A percentile compares a stretch with the other conserved stretches of the same genome.
Evolutionary conservation across 306 rosid species (phyloP).

Genomic region (Astragalus membranaceus): DNA sequence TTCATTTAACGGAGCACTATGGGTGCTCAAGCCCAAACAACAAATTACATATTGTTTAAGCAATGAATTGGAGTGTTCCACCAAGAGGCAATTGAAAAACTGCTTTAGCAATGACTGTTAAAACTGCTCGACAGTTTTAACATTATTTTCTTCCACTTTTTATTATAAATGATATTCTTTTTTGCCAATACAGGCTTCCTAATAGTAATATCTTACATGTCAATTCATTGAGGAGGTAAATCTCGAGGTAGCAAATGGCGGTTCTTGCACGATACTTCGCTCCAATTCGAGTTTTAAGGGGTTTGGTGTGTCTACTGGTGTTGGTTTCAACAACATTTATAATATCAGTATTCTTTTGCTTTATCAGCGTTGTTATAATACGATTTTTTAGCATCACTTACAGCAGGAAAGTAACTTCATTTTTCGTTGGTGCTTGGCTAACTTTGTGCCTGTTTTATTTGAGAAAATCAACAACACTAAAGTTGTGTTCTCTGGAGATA

Average conservation of each 20-base stretch:
- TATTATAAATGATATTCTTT: neutral
- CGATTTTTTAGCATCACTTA: constrained; percentile 54
- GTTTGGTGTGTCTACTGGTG: constrained; percentile 52
- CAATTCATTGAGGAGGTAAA: constrained; percentile 10
- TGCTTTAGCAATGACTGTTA: too few species aligned
- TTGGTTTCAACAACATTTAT: constrained; percentile 63
- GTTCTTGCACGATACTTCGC: constrained; percentile 29
- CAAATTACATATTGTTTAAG: too few species aligned
- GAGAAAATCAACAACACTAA: constrained; percentile 72
- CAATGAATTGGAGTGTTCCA: too few species aligned
- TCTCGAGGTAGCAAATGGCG: constrained; percentile 31
- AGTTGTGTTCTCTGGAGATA: constrained; percentile 66
- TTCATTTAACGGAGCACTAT: too few species aligned
- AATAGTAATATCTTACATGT: neutral
- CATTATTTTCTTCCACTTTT: neutral
- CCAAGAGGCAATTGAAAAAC: too few species aligned
- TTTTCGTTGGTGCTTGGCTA: constrained; percentile 75
- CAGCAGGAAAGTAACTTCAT: constrained; percentile 59
- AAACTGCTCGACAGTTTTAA: too few species aligned
- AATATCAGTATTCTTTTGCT: constrained; percentile 57
- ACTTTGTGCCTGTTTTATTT: constrained; percentile 78
- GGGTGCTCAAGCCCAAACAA: too few species aligned
- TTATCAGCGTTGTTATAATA: constrained; percentile 39
- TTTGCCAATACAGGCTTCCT: neutral
- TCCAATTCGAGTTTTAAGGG: constrained; percentile 54